Evolutionary conservation across 2,329 filamentous ascomycete species (phyloP), one percentile per base, ranked within the genome.

Genomic region (Aspergillus terreus): DNA sequence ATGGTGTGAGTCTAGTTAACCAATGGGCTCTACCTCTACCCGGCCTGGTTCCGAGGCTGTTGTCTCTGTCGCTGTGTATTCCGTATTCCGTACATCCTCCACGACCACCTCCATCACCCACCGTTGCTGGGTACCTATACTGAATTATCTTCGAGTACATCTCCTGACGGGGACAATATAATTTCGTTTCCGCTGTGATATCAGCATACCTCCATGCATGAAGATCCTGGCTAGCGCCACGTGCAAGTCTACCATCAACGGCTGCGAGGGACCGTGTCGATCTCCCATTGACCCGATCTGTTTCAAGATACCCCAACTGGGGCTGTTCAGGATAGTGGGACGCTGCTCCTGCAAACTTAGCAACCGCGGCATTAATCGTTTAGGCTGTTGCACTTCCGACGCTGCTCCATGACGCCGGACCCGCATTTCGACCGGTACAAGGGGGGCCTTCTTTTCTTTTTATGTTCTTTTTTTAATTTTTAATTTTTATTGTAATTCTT

Each of bases 191-290:
- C 38, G 44, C 56, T 49, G 51, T 46, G 32, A 33, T 21, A 46
- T 46, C 44, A 46, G 17, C 17, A 17, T 36, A 21, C 1, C 15
- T 56, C 56, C 48, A 60, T 69, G 66, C 66, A 69, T 68, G 63
- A 64, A 61, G 63, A 68, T 68, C 65, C 63, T 58, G 61, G 66
- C 60, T 69, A 69, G 64, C 65, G 64, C 67, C 67, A 70, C 67
- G 65, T 69, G 67, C 62, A 59, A 58, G 56, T 62, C 59, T 68
- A 70, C 62, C 62, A 63, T 65, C 63, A 67, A 68, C 67, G 66
- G 65, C 63, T 68, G 64, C 58, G 63, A 68, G 66, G 62, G 63
- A 70, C 63, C 61, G 59, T 52, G 67, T 65, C 65, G 66, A 69
- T 69, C 67, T 66, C 63, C 63, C 65, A 66, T 59, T 57, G 60